Evolutionary conservation across 2,329 filamentous ascomycete species (phyloP).

Genomic region (Penicillium glabrum): DNA sequence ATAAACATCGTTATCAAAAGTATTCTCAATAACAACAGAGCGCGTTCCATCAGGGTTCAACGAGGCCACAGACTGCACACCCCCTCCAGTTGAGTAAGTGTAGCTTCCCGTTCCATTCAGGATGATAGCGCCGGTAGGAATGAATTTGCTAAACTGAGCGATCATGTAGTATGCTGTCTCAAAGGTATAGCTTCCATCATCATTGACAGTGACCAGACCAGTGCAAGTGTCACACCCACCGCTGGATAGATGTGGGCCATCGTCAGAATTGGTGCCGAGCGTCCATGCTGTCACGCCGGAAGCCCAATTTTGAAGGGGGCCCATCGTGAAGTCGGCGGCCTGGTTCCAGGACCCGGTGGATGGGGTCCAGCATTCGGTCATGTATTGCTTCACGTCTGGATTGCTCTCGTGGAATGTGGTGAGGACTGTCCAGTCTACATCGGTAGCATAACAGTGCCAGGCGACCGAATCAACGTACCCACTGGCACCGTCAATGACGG

Average conservation of each 20-base stretch:
- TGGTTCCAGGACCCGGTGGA: conserved; percentile 25
- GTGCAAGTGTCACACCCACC: conserved; percentile 30
- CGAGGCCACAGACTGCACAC: conserved; percentile 48
- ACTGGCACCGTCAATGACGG: conserved; percentile 31
- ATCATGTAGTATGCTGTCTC: conserved; percentile 56
- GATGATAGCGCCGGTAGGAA: conserved; percentile 47
- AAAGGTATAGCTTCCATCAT: conserved; percentile 44
- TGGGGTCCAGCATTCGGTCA: conserved; percentile 42
- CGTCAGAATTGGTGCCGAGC: conserved; percentile 26
- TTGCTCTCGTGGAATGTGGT: conserved; percentile 34
- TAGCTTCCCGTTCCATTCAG: conserved; percentile 48
- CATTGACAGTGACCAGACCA: conserved; percentile 28
- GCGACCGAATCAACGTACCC: conserved; percentile 33
- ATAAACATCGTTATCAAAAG: conserved; percentile 48
- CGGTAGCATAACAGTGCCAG: conserved; percentile 41
- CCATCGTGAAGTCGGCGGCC: conserved; percentile 29
- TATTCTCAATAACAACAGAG: conserved; percentile 51
- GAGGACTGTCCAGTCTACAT: conserved; percentile 37
- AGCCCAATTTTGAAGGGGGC: conserved; percentile 32
- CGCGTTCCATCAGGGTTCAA: conserved; percentile 49
- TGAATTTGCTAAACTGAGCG: conserved; percentile 53
- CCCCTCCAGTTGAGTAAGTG: conserved; percentile 38
- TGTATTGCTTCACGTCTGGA: conserved; percentile 37
- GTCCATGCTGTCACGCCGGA: conserved; percentile 32
- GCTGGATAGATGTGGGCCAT: conserved; percentile 28